Conservation (phyloP, 345 rosid genomes). For the Populus pruinosa region DNA sequence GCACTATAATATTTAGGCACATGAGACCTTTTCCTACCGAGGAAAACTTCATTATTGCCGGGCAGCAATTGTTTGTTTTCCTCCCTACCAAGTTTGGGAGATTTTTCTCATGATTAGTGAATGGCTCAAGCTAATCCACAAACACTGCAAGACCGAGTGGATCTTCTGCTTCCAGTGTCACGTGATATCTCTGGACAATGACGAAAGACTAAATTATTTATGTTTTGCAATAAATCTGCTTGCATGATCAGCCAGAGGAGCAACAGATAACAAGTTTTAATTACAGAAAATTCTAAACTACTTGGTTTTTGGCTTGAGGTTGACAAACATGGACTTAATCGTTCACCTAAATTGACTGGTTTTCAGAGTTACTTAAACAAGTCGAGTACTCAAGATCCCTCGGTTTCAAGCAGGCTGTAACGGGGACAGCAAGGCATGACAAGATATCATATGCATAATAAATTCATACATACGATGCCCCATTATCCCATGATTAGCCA, state of each 20-base stretch:
- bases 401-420: slow-evolving; percentile 18
- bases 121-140: background rate
- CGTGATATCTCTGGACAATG: background rate
- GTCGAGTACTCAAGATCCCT: background rate
- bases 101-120: background rate
- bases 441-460: background rate
- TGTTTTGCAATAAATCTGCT: background rate
- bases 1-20: background rate
- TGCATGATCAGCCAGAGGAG: background rate
- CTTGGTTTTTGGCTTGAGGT: background rate
- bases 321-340: background rate
- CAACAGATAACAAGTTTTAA: background rate
- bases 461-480: slow-evolving; percentile 4
- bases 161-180: background rate
- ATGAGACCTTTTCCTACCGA: background rate
- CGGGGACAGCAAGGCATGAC: slow-evolving; percentile 14
- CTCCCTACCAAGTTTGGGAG: background rate
- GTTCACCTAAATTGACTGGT: background rate
- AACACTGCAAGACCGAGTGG: background rate
- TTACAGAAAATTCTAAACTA: background rate
- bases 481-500: slow-evolving; percentile 12
- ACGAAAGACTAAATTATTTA: background rate
- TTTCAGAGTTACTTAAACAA: background rate
- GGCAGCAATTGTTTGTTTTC: background rate
- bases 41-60: background rate